phyloP scores from a whole-genome alignment of 2,329 filamentous ascomycete species.

The Chalara sp. region DNA sequence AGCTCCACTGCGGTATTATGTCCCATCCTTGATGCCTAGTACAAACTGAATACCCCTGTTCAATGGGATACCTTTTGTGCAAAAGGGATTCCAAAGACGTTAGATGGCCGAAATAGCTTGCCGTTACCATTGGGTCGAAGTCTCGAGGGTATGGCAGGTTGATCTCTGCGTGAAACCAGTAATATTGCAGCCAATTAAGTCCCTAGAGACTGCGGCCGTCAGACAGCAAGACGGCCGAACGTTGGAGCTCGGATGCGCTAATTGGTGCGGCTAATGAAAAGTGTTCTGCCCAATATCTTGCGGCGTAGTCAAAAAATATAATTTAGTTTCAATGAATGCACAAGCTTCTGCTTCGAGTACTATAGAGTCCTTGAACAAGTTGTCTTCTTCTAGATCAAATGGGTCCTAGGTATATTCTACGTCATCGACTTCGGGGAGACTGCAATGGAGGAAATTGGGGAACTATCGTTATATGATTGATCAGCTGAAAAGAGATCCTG shows the following conservation, averaged over 20 bases:
- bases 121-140: conserved; percentile 23
- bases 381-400: conserved; percentile 13
- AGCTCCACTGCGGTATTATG: conserved; percentile 15
- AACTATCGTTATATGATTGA: conserved; percentile 5
- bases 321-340: conserved; percentile 16
- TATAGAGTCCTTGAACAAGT: conserved; percentile 22
- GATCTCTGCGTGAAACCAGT: conserved; percentile 19
- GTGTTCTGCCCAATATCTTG: conserved; percentile 31
- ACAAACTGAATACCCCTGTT: conserved; percentile 21
- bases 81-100: conserved; percentile 12
- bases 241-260: not conserved
- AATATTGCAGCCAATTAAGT: conserved; percentile 30
- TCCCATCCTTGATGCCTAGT: conserved; percentile 26
- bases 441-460: conserved; percentile 6
- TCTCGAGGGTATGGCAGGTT: conserved; percentile 15
- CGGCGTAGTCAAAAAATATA: conserved; percentile 30
- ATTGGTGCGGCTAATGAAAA: conserved; percentile 9
- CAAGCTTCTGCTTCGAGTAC: conserved; percentile 20
- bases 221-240: conserved; percentile 1
- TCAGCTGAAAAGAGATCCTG: conserved; percentile 20
- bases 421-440: not conserved
- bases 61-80: conserved; percentile 5
- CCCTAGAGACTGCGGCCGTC: conserved; percentile 11
- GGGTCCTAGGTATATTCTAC: conserved; percentile 5
- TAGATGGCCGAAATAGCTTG: conserved; percentile 28